These are phyloP conservation scores for Botryotinia convoluta DNA, from an alignment of 2,329 filamentous ascomycete genomes.

Conservation along the genomic window DNA sequence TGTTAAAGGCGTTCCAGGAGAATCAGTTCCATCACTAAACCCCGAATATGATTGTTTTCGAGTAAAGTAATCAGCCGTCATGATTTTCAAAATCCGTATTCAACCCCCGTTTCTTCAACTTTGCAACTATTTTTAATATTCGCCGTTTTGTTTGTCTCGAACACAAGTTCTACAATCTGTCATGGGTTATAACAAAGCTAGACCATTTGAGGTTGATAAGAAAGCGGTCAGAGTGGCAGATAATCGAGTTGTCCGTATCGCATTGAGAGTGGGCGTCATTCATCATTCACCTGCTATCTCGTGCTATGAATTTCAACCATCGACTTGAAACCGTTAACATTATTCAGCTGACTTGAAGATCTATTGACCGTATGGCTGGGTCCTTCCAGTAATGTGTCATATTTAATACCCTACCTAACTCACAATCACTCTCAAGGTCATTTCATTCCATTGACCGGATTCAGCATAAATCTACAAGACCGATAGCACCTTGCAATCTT, in stretches of 20 bases:
- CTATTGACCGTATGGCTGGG: constrained; percentile 6
- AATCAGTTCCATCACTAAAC: constrained; percentile 28
- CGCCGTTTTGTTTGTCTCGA: not conserved
- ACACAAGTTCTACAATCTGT: not conserved
- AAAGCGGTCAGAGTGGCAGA: constrained; percentile 16
- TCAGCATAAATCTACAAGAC: constrained; percentile 22
- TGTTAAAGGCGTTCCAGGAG: constrained; percentile 33
- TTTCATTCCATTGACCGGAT: constrained; percentile 27
- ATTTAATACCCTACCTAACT: not conserved
- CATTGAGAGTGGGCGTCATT: not conserved
- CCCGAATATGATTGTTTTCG: constrained; percentile 28
- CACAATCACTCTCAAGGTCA: constrained; percentile 5
- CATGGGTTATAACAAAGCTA: not conserved
- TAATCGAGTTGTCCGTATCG: constrained; percentile 1
- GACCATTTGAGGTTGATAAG: constrained; percentile 10
- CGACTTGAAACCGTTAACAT: constrained; percentile 12
- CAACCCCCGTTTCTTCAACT: not conserved
- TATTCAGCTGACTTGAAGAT: constrained; percentile 8
- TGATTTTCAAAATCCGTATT: constrained; percentile 10
- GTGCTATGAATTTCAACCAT: constrained; percentile 12
- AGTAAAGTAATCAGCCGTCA: constrained; percentile 35
- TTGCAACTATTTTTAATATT: not conserved
- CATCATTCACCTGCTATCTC: constrained; percentile 14
- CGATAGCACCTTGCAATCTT: constrained; percentile 24
- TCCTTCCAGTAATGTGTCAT: constrained; percentile 1